Evolutionary conservation across 2,329 filamentous ascomycete species (phyloP).

Genomic region (Apiospora marii): DNA sequence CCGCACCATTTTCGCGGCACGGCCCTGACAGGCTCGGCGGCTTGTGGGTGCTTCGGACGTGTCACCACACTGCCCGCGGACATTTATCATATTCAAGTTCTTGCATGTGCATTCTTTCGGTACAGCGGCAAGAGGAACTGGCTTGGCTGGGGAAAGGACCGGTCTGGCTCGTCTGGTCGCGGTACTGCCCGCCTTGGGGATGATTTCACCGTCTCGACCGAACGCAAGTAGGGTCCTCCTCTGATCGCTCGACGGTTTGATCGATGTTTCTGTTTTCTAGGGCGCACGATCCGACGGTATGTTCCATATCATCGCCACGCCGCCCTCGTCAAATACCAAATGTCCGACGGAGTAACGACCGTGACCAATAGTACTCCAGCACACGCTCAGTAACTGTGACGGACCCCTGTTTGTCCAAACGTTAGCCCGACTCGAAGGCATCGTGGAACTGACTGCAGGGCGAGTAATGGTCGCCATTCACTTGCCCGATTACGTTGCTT

Average conservation of each 20-base stretch:
- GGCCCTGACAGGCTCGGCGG: too few species aligned
- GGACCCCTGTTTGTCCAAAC: neutral
- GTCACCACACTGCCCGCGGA: neutral
- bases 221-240: too few species aligned
- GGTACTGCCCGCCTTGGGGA: too few species aligned
- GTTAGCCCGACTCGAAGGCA: neutral
- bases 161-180: too few species aligned
- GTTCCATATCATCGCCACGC: neutral
- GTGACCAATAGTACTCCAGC: neutral
- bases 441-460: neutral
- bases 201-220: too few species aligned
- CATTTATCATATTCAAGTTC: too few species aligned
- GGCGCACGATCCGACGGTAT: too few species aligned
- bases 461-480: neutral
- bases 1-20: too few species aligned
- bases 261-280: too few species aligned
- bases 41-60: neutral
- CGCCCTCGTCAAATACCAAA: neutral
- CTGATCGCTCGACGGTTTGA: too few species aligned
- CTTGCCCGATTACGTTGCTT: neutral
- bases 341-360: neutral
- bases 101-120: neutral
- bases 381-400: neutral
- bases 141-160: too few species aligned
- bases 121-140: neutral